Base-by-base conservation (phyloP, 768 basidiomycete genomes). In the Lyophyllum decastes region DNA sequence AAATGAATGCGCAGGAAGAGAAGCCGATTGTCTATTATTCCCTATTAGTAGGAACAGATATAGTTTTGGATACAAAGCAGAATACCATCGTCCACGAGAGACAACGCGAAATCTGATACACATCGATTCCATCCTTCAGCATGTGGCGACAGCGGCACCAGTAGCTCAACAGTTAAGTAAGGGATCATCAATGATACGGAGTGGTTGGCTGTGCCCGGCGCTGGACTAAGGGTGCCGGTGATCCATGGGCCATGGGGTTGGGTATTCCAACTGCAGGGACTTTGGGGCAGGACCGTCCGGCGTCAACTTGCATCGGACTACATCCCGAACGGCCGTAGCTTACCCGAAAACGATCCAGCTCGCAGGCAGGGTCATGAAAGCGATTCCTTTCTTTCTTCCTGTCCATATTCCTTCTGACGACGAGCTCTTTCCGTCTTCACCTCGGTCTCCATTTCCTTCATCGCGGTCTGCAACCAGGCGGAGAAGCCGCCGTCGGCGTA, bases 381-480 rank as follows among this genome's bases (percentile, higher is more conserved):
- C 10, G 44, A 27, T 11, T 51, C 48, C 38, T 19, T 59, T 25
- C 19, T 14, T 9, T 53, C 51, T 12, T 41, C 35, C 19, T 21
- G 22, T 5, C 57, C 51, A 34, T 50, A 45, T 46, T 76, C 69
- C 22, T 62, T 62, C 60, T 68, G 63, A 41, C 75, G 61, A 46
- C 73, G 76, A 17, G 67, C 64, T 48, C 83, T 70, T 64, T 88
- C 87, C 12, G 78, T 58, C 41, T 78, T 70, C 0, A 72, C 75
- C 64, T 90, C 89, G 0, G 76, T 77, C 64, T 89, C 87, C 48
- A 86, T 58, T 66, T 89, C 89, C 25, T 72, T 72, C 52, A 76
- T 61, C 1, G 77, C 84, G n/a, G 73, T 76, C 53, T 83, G 75
- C 10, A 77, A 73, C 85, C 87, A 89, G 1, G 77, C 72, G 0